Evolutionary conservation across 176 grass and related monocot species (phyloP), one percentile per base, ranked within the genome.

Genomic region (Aegilops longissima): DNA sequence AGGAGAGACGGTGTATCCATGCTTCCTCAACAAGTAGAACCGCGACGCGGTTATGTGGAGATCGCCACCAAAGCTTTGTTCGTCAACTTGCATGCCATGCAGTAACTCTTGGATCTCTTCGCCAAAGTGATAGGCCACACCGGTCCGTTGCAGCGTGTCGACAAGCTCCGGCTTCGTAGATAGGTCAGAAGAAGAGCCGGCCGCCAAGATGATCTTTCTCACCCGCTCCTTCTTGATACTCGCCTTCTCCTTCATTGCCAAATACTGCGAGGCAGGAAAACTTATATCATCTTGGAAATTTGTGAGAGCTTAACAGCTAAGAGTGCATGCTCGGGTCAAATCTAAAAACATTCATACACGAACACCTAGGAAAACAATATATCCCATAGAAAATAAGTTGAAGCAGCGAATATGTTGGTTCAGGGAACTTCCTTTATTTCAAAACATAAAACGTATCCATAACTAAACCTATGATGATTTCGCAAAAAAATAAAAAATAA

Each of bases 11-110:
- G 25, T 4, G 23, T 84, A 84, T 3, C 87, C 87, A 17, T 89
- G 87, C 42, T 84, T 89, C 87, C 87, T 66, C 3, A 85, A 82
- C 14, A 89, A 66, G n/a, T 84, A 89, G 59, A 89, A 89, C 40
- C 45, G 5, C 0, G 81, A 18, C 0, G 88, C 79, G 9, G 82
- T 66, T 6, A 25, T 18, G 6, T 66, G 51, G 9, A 89, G 76
- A 31, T 80, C 65, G 8, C 67, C 3, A 5, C 59, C 59, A 30
- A 2, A 10, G 12, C 2, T 3, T 5, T 36, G 68, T 1, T 34
- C 2, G 4, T 73, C 12, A 2, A 71, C 21, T 0, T 87, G 79
- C 5, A 89, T 2, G 3, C 1, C 6, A 10, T 12, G 1, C 5
- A 92, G 12, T 6, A 86, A 1, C 8, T 78, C 61, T 0, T 17